A percentile compares a stretch with the other conserved stretches of the same genome.
Evolutionary conservation across 192 early-diverging fungal species (phyloP).

Genomic region (Gonapodya sp.): DNA sequence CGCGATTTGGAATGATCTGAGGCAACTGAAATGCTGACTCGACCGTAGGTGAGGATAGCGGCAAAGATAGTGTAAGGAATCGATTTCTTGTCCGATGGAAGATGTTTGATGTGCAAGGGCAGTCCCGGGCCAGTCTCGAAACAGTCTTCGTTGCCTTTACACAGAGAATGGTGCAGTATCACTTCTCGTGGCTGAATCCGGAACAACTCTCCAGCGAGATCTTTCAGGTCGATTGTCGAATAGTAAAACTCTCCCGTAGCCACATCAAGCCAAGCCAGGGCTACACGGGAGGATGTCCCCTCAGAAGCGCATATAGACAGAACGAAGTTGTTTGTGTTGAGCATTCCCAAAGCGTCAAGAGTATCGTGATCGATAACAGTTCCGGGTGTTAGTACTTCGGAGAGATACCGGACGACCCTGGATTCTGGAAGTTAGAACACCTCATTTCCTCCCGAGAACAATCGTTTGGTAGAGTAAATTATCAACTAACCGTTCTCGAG

Average conservation of each 20-base stretch:
- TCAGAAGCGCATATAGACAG: not conserved
- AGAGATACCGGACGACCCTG: not conserved
- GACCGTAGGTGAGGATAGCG: not conserved
- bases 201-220: not conserved
- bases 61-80: not conserved
- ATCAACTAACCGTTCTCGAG: no score
- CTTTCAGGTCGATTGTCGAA: not conserved
- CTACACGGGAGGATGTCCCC: not conserved
- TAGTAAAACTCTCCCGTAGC: not conserved
- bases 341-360: not conserved
- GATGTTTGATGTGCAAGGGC: not conserved
- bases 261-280: not conserved
- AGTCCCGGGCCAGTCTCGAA: not conserved
- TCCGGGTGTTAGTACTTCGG: not conserved
- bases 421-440: no score
- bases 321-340: not conserved
- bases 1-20: no score
- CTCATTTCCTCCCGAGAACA: no score
- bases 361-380: not conserved
- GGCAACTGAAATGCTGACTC: not conserved
- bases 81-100: not conserved
- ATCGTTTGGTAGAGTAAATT: no score
- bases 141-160: not conserved
- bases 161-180: not conserved
- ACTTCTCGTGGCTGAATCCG: not conserved